A percentile compares a stretch with the other conserved stretches of the same genome.
Evolutionary conservation across 495 filamentous ascomycete species (phyloP).

Genomic region (Aspergillus asperescens): DNA sequence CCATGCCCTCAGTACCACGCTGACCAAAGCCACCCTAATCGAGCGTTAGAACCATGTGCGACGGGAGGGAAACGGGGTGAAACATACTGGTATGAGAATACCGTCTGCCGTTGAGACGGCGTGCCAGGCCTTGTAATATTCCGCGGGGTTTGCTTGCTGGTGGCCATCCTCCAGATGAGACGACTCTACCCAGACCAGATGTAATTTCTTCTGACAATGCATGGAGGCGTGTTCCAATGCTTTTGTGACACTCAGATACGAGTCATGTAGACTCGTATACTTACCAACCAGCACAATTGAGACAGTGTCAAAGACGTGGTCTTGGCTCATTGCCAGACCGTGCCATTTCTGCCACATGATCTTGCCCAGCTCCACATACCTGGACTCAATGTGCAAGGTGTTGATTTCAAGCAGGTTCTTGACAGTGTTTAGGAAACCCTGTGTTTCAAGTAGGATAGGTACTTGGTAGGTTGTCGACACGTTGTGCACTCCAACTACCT

Average conservation of each 20-base stretch:
- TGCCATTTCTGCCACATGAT: conserved; percentile 72
- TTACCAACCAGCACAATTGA: conserved; percentile 88
- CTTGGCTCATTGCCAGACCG: conserved; percentile 55
- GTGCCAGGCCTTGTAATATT: conserved; percentile 88
- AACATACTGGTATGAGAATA: conserved; percentile 39
- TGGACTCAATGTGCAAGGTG: conserved; percentile 32
- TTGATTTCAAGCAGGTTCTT: conserved; percentile 49
- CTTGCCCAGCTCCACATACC: conserved; percentile 52
- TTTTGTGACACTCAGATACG: conserved; percentile 78
- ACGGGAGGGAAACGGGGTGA: too few relatives aligned
- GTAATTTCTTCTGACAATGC: conserved; percentile 72
- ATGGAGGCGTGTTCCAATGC: conserved; percentile 88
- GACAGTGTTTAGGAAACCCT: conserved; percentile 64
- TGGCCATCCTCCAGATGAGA: conserved; percentile 68
- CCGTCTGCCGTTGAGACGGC: conserved; percentile 64
- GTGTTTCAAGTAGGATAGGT: conserved; percentile 77
- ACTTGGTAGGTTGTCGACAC: conserved; percentile 88
- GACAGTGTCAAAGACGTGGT: conserved; percentile 60
- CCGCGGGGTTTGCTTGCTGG: conserved; percentile 54
- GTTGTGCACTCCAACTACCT: conserved; percentile 82
- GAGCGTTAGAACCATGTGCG: too few relatives aligned
- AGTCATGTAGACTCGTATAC: conserved; percentile 76
- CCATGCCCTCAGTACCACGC: conserved; percentile 84
- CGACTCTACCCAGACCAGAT: conserved; percentile 78
- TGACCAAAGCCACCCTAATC: conserved; percentile 73